Evolutionary conservation across 2,329 filamentous ascomycete species (phyloP), one percentile per base, ranked within the genome.

Genomic region (Xylariaceae sp.): DNA sequence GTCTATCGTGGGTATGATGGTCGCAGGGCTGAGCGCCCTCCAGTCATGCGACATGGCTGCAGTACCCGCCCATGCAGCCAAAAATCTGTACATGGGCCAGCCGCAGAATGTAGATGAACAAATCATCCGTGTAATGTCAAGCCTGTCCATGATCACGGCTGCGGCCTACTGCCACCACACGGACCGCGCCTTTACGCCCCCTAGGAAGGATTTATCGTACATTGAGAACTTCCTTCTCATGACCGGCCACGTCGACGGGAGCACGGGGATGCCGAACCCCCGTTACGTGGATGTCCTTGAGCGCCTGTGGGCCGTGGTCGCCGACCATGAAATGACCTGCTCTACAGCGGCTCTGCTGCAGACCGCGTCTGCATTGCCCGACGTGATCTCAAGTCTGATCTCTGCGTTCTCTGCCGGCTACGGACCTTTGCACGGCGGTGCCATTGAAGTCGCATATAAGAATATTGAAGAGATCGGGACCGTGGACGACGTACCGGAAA

Each of bases 391-490:
- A 3, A 48, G 49, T 7, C 12, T 61, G 5, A 57, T 61, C 20
- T 54, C 60, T 2, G 63, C 56, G 5, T 52, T 61, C 29, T 59
- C 51, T n/a, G 55, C 63, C 2, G 48, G 23, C 2, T 59, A 61
- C 37, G 63, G 63, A 3, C 63, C 63, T 10, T 40, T 65, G 12
- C 63, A 65, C 20, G 61, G 57, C 14, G 63, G 63, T 20, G 63
- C 61, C 37, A 65, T 65, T 20, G 63, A 63, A 14, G 55, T 65
- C 18, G 63, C 63, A 9, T 64, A 65, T 43, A 60, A 61, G 50
- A 43, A 52, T 9, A 56, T 65, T 42, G 54, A 59, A 26, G 52
- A 61, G 40, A 57, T 65, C 3, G 60, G 59, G 0, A 52, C 46
- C 12, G 55, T 62, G 20, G 59, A 54, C 7, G 44, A 62, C 14